Conservation (phyloP, 78 protist species). For the Speleostelium caveatum region DNA sequence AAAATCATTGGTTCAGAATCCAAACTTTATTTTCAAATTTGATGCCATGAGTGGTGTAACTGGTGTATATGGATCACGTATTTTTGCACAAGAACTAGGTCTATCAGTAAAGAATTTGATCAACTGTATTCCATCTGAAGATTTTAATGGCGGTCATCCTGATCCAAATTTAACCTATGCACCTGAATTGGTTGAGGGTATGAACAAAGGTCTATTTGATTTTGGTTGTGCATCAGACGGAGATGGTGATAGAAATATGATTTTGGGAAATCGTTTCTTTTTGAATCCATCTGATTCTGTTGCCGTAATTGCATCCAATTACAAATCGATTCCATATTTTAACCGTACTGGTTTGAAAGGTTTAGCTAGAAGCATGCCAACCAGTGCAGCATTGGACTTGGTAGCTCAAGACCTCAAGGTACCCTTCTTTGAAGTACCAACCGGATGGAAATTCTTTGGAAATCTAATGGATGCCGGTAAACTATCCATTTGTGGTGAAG, state of each 20-base stretch:
- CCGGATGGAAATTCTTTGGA: conserved; percentile 99
- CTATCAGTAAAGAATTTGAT: conserved; percentile 61
- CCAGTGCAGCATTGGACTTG: conserved; percentile 89
- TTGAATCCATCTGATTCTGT: conserved; percentile 98
- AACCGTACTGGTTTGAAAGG: conserved; percentile 87
- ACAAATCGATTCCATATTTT: conserved; percentile 88
- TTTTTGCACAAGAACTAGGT: conserved; percentile 93
- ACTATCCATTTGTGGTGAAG: conserved; percentile 95
- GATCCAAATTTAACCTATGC: conserved; percentile 99
- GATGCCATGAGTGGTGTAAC: conserved; percentile 97
- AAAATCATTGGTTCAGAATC: conserved; percentile 32
- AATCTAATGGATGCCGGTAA: conserved; percentile 95
- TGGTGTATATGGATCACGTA: conserved; percentile 94
- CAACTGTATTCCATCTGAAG: conserved; percentile 88
- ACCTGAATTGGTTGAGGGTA: conserved; percentile 89
- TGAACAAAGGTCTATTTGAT: conserved; percentile 83
- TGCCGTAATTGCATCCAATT: conserved; percentile 96
- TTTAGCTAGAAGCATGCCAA: conserved; percentile 97
- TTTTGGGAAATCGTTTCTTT: conserved; percentile 93
- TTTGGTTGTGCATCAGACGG: conserved; percentile 98
- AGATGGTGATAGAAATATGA: conserved; percentile 99
- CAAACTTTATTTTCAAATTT: conserved; percentile 78
- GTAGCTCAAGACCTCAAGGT: conserved; percentile 82
- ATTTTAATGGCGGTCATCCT: conserved; percentile 98
- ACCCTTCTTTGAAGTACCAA: conserved; percentile 89